Evolutionary conservation across 2,329 filamentous ascomycete species (phyloP).

Genomic region (Xylaria sp.): DNA sequence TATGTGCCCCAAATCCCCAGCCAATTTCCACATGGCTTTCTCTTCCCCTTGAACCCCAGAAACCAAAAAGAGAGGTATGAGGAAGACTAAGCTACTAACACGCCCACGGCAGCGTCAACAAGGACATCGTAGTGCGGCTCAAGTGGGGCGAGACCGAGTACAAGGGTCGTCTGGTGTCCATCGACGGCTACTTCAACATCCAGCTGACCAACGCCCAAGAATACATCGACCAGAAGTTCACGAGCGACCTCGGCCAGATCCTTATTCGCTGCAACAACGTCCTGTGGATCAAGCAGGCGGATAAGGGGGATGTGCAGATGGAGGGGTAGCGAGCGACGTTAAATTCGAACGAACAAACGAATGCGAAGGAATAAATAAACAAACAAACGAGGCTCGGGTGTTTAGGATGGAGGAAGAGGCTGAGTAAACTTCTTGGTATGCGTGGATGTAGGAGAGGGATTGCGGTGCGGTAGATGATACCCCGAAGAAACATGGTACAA

Average conservation of each 20-base stretch:
- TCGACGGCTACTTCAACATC: slow-evolving; percentile 99
- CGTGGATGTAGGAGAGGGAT: background rate
- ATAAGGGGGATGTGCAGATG: slow-evolving; percentile 68
- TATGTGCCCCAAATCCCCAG: slow-evolving; percentile 56
- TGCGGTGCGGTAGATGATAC: slow-evolving; percentile 22
- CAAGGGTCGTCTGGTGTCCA: slow-evolving; percentile 89
- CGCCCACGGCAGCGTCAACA: slow-evolving; percentile 78
- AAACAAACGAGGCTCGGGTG: background rate
- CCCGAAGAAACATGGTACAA: slow-evolving; percentile 15
- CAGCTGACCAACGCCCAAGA: slow-evolving; percentile 92
- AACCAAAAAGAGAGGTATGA: background rate
- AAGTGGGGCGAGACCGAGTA: slow-evolving; percentile 99
- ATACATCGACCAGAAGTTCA: slow-evolving; percentile 87
- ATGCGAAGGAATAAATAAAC: background rate
- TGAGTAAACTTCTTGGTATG: background rate
- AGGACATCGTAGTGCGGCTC: slow-evolving; percentile 88
- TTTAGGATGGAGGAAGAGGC: background rate
- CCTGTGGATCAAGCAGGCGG: slow-evolving; percentile 82
- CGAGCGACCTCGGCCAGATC: slow-evolving; percentile 87
- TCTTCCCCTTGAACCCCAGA: background rate
- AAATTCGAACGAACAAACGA: background rate
- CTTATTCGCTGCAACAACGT: slow-evolving; percentile 98
- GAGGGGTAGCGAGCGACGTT: slow-evolving; percentile 55
- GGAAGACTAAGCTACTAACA: slow-evolving; percentile 3
- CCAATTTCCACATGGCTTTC: background rate